These are phyloP conservation scores for Phoma herbarum DNA, from an alignment of 2,329 filamentous ascomycete genomes.

Conservation along the genomic window DNA sequence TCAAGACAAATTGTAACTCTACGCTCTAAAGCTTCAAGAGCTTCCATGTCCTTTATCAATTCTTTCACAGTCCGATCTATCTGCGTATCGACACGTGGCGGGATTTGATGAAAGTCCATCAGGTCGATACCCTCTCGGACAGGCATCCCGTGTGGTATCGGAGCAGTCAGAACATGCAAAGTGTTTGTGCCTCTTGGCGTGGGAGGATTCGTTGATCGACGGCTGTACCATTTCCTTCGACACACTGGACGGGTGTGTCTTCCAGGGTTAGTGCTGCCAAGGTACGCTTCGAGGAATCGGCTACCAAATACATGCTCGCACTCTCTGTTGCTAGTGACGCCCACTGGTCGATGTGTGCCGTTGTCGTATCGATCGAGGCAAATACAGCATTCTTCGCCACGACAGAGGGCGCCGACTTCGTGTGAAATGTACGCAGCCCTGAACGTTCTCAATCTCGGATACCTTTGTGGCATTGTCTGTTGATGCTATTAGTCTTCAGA, in stretches of 20 bases:
- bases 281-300: constrained; percentile 16
- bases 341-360: constrained; percentile 3
- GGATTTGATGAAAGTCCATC: background rate
- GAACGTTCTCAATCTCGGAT: constrained; percentile 5
- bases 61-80: background rate
- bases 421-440: constrained; percentile 1
- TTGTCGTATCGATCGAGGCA: constrained; percentile 10
- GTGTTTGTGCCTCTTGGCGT: constrained; percentile 11
- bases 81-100: background rate
- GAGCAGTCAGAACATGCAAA: constrained; percentile 3
- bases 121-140: background rate
- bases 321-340: constrained; percentile 10
- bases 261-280: constrained; percentile 13
- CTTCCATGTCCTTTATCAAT: background rate
- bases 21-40: constrained; percentile 1
- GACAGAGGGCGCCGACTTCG: background rate
- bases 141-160: background rate
- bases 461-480: constrained; percentile 4
- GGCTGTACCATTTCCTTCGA: constrained; percentile 19
- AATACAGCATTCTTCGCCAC: constrained; percentile 7
- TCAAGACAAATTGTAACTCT: background rate
- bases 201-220: background rate
- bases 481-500: background rate
- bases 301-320: constrained; percentile 24
- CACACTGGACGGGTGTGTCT: constrained; percentile 25